phyloP scores from a whole-genome alignment of 768 basidiomycete genomes.

The Tylopilus intermedius region DNA sequence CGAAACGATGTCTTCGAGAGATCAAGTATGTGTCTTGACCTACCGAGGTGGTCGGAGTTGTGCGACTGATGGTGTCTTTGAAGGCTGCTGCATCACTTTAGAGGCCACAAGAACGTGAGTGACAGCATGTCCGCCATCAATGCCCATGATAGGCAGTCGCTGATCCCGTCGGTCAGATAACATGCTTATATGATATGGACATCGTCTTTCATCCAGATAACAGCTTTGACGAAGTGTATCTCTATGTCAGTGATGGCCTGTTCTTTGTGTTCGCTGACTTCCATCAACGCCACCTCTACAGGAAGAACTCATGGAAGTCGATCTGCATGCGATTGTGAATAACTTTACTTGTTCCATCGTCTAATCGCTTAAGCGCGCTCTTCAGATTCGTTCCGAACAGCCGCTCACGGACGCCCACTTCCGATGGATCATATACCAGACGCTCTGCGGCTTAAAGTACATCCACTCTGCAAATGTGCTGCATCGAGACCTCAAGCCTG shows the following conservation, averaged over 20 bases:
- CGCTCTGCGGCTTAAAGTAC: constrained; percentile 95
- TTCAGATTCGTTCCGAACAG: constrained; percentile 78
- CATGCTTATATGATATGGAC: constrained; percentile 97
- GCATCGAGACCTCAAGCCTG: constrained; percentile 93
- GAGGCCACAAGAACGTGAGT: constrained; percentile 93
- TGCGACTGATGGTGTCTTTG: constrained; percentile 14
- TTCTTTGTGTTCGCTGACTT: not conserved
- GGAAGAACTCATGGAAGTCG: constrained; percentile 99
- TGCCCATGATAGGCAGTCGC: not conserved
- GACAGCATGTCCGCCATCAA: constrained; percentile 13
- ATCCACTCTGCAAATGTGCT: constrained; percentile 96
- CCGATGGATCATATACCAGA: constrained; percentile 97
- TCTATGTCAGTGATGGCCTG: constrained; percentile 55
- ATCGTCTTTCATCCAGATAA: constrained; percentile 88
- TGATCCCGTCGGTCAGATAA: constrained; percentile 56
- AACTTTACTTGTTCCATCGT: not conserved
- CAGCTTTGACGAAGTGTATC: constrained; percentile 94
- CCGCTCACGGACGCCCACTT: constrained; percentile 90
- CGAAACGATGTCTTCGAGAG: constrained; percentile 93
- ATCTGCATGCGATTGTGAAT: constrained; percentile 96
- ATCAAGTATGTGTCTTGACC: constrained; percentile 57
- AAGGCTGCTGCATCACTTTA: constrained; percentile 93
- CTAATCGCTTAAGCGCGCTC: constrained; percentile 1
- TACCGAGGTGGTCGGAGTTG: not conserved
- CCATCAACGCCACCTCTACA: constrained; percentile 33